Percentiles rank a stretch among this genome's conserved stretches.
phyloP scores from a whole-genome alignment of 306 rosid species.

The Corylus avellana region DNA sequence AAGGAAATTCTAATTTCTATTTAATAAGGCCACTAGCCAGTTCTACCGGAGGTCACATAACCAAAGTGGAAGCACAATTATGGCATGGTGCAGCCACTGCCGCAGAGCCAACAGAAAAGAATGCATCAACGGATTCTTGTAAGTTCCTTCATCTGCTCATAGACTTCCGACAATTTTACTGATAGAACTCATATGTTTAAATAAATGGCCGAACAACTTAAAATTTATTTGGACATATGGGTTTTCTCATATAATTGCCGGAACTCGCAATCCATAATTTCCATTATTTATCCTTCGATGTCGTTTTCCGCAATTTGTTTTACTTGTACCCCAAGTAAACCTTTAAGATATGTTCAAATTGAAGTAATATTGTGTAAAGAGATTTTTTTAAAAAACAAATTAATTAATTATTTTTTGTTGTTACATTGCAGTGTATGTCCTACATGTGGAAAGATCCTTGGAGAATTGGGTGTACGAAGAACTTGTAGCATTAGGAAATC shows the following conservation, averaged over 20 bases:
- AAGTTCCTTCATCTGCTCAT: not conserved
- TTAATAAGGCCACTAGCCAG: not conserved
- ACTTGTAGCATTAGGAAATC: not conserved
- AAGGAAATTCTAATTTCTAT: not conserved
- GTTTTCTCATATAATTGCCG: no score
- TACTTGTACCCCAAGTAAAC: no score
- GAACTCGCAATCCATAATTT: no score
- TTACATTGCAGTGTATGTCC: not conserved
- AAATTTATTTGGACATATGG: no score
- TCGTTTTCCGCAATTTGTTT: no score
- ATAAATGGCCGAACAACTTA: no score
- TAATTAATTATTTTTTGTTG: not conserved
- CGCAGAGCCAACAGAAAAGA: not conserved
- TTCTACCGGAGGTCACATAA: not conserved
- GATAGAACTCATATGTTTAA: no score
- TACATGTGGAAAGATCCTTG: constrained; percentile 8
- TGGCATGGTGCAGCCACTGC: constrained; percentile 3
- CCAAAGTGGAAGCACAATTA: not conserved
- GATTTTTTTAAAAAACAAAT: no score
- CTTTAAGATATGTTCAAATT: no score
- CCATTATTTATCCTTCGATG: no score
- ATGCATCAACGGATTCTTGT: not conserved
- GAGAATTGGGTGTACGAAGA: not conserved
- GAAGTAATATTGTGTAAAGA: no score
- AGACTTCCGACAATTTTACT: no score